These are phyloP conservation scores for Talaromyces liani DNA, from an alignment of 495 filamentous ascomycete species.

Conservation along the genomic window DNA sequence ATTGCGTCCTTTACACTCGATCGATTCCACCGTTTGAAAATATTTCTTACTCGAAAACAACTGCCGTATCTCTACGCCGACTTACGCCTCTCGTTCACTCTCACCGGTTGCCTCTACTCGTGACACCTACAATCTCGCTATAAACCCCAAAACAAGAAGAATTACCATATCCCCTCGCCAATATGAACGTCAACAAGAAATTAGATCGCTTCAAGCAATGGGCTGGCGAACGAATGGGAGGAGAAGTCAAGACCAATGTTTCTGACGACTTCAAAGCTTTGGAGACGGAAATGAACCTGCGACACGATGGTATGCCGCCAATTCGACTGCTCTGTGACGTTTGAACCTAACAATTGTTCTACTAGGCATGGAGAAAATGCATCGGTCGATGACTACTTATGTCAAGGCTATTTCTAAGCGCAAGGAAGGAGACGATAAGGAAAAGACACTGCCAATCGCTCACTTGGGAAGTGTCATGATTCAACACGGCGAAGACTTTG, in stretches of 20 bases:
- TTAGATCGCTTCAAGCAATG: slow-evolving; percentile 97
- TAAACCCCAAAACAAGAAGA: background rate
- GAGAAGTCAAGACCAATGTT: slow-evolving; percentile 79
- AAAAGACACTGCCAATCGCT: slow-evolving; percentile 75
- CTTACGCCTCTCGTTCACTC: background rate
- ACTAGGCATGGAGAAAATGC: slow-evolving; percentile 83
- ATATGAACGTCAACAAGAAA: slow-evolving; percentile 93
- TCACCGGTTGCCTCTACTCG: background rate
- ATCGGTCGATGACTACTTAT: slow-evolving; percentile 82
- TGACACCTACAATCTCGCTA: background rate
- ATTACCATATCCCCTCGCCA: background rate
- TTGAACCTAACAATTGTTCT: slow-evolving; percentile 1
- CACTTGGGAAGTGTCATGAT: slow-evolving; percentile 86
- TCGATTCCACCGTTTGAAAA: background rate
- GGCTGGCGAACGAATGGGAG: slow-evolving; percentile 95
- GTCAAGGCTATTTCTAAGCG: slow-evolving; percentile 87
- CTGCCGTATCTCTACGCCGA: background rate
- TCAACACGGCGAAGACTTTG: slow-evolving; percentile 88
- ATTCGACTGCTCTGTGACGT: background rate
- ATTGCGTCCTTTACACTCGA: background rate
- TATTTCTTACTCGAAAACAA: background rate
- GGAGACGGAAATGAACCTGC: slow-evolving; percentile 86
- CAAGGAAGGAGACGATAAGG: slow-evolving; percentile 73
- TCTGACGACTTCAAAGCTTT: slow-evolving; percentile 91
- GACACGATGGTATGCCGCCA: slow-evolving; percentile 68